A percentile compares a stretch with the other conserved stretches of the same genome.
Evolutionary conservation across 345 rosid genomes (phyloP).

Genomic region (Erysimum cheiranthoides): DNA sequence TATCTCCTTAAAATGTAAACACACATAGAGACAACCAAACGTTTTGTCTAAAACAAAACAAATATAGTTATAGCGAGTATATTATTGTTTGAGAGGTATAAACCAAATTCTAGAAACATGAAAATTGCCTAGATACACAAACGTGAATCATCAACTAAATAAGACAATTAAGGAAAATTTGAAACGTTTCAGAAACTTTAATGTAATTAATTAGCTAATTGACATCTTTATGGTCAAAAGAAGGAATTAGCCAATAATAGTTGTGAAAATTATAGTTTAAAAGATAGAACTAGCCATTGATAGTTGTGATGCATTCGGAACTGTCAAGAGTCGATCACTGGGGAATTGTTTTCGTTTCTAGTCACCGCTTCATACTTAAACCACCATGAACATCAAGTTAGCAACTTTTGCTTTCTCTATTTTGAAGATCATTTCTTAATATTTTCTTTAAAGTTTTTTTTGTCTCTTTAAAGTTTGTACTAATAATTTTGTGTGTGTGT

Average conservation of each 20-base stretch:
- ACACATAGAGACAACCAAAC: not conserved
- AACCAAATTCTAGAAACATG: not conserved
- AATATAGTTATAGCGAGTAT: not conserved
- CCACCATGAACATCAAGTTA: slow-evolving; percentile 28
- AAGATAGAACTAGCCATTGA: not conserved
- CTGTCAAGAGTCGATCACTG: not conserved
- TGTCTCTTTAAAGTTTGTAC: not conserved
- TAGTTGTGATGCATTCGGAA: not conserved
- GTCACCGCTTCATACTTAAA: slow-evolving; percentile 6
- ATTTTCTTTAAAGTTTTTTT: not conserved
- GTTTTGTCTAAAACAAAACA: not conserved
- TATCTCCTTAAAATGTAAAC: not conserved
- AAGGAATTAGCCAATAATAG: not conserved
- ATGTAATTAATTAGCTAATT: not conserved
- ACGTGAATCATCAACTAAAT: not conserved
- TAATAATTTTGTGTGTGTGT: slow-evolving; percentile 7
- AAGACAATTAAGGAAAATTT: not conserved
- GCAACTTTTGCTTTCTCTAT: not conserved
- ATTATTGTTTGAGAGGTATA: not conserved
- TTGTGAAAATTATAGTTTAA: not conserved
- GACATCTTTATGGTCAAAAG: not conserved
- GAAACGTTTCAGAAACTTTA: not conserved
- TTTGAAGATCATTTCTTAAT: not conserved
- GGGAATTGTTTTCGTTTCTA: not conserved
- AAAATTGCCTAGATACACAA: not conserved